A percentile compares a stretch with the other conserved stretches of the same genome.
phyloP scores from a whole-genome alignment of 2,329 filamentous ascomycete genomes.

The Venturiaceae sp. region DNA sequence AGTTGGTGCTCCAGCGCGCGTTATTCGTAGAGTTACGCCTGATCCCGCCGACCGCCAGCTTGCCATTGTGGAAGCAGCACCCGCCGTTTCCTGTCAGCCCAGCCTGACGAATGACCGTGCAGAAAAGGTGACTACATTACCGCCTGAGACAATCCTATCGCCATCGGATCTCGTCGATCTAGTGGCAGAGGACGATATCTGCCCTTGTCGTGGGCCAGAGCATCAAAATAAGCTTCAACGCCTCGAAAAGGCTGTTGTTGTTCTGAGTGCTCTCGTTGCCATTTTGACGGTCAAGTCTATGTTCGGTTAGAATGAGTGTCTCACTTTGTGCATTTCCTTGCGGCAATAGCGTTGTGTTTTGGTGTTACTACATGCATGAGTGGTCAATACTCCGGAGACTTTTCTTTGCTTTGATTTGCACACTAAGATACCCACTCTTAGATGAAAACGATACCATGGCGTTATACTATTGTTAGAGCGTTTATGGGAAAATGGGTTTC shows the following conservation, averaged over 20 bases:
- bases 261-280: not conserved
- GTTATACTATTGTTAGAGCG: not conserved
- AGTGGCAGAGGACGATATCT: not conserved
- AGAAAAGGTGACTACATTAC: not conserved
- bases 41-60: slow-evolving; percentile 19
- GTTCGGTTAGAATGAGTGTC: not conserved
- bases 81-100: not conserved
- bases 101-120: not conserved
- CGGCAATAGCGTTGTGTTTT: not conserved
- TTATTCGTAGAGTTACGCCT: slow-evolving; percentile 13
- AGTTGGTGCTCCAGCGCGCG: slow-evolving; percentile 3
- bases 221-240: not conserved
- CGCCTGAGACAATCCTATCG: not conserved
- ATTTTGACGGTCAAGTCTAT: not conserved
- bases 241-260: not conserved
- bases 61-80: not conserved
- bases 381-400: not conserved
- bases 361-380: not conserved
- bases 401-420: no score
- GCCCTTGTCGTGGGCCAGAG: not conserved
- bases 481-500: not conserved
- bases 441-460: not conserved
- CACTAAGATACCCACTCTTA: not conserved
- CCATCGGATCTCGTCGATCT: not conserved
- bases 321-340: not conserved